Evolutionary conservation across 2,329 filamentous ascomycete genomes (phyloP).

Genomic region (Penicillium sp.): DNA sequence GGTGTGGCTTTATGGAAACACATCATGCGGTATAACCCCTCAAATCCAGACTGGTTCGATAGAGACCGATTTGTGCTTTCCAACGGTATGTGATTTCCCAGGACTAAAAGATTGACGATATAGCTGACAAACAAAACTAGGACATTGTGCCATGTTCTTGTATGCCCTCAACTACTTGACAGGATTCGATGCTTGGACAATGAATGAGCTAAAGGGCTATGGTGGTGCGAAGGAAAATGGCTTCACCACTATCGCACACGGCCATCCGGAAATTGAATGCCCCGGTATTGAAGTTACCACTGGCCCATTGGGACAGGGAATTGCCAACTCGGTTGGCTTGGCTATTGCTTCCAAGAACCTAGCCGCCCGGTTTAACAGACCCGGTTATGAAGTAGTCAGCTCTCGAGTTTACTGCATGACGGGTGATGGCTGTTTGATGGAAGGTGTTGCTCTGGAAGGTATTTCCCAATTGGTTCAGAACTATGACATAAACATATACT

Average conservation of each 20-base stretch:
- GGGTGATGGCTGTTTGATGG: slow-evolving; percentile 57
- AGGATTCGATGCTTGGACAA: slow-evolving; percentile 17
- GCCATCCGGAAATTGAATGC: slow-evolving; percentile 54
- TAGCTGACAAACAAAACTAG: no score
- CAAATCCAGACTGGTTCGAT: slow-evolving; percentile 31
- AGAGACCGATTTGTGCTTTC: slow-evolving; percentile 44
- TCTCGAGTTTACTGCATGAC: slow-evolving; percentile 55
- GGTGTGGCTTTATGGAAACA: not conserved
- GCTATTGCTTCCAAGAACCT: slow-evolving; percentile 57
- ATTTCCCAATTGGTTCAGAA: no score
- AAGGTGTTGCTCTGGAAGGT: slow-evolving; percentile 54
- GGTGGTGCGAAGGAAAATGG: slow-evolving; percentile 12
- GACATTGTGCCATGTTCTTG: slow-evolving; percentile 12
- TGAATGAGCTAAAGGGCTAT: slow-evolving; percentile 22
- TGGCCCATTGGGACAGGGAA: slow-evolving; percentile 57
- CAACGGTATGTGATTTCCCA: slow-evolving; percentile 28
- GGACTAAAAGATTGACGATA: no score
- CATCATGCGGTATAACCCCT: not conserved
- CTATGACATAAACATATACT: not conserved
- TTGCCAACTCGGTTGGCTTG: slow-evolving; percentile 58
- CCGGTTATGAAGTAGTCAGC: slow-evolving; percentile 46
- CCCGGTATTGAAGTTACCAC: slow-evolving; percentile 59
- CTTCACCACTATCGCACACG: not conserved
- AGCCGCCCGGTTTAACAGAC: slow-evolving; percentile 52
- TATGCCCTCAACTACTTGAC: slow-evolving; percentile 21